Evolutionary conservation across 2,329 filamentous ascomycete genomes (phyloP).

Genomic region (Penicillium brasilianum): DNA sequence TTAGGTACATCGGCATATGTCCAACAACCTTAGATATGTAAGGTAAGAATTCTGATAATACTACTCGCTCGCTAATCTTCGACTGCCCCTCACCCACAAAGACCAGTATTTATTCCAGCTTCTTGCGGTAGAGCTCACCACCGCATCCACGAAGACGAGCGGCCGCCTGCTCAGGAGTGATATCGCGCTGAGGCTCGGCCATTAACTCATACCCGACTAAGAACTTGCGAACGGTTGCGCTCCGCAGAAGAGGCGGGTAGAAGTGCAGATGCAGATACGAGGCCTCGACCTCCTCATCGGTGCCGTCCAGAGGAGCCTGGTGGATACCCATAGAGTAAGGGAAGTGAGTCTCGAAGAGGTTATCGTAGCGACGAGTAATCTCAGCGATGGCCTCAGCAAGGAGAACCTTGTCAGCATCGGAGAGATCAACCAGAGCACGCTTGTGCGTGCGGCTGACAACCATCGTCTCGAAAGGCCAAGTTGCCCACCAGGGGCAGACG

Average conservation of each 20-base stretch:
- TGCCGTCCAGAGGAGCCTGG: conserved; percentile 86
- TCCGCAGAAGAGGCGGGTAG: conserved; percentile 89
- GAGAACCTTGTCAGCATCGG: conserved; percentile 68
- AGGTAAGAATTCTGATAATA: neutral
- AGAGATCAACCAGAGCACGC: conserved; percentile 81
- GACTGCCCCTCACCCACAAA: neutral
- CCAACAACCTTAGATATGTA: neutral
- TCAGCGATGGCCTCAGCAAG: conserved; percentile 87
- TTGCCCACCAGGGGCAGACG: conserved; percentile 95
- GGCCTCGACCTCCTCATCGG: conserved; percentile 79
- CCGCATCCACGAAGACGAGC: conserved; percentile 74
- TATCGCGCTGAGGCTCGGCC: conserved; percentile 97
- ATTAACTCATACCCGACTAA: conserved; percentile 92
- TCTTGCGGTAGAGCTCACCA: conserved; percentile 82
- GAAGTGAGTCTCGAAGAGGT: conserved; percentile 94
- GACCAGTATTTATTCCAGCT: conserved; percentile 41
- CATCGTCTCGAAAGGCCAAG: conserved; percentile 97
- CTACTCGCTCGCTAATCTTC: neutral
- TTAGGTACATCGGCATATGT: neutral
- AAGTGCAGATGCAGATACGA: conserved; percentile 98
- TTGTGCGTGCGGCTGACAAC: conserved; percentile 84
- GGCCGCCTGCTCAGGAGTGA: conserved; percentile 94
- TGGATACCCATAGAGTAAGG: conserved; percentile 97
- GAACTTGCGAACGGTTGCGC: conserved; percentile 94
- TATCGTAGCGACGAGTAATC: conserved; percentile 90